Conservation (phyloP, 1,284 basidiomycete genomes). For the Cryptococcus depauperatus region DNA sequence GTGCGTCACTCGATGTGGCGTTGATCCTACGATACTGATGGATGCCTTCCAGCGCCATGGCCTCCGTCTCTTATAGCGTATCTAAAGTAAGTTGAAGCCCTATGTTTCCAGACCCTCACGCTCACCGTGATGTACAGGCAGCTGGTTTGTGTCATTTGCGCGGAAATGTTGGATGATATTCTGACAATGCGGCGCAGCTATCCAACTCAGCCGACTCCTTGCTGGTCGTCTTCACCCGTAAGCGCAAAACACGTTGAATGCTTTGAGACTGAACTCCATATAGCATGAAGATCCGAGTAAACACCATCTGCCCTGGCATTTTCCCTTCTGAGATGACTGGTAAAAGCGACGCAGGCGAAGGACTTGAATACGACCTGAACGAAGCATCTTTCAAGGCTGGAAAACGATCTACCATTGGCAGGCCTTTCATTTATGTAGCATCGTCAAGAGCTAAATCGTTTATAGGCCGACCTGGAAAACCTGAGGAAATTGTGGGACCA, state of each 20-base stretch:
- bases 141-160: slow-evolving; percentile 10
- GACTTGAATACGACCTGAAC: slow-evolving; percentile 20
- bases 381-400: slow-evolving; percentile 20
- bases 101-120: too few relatives aligned
- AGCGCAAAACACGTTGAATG: neutral
- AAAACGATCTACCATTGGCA: slow-evolving; percentile 31
- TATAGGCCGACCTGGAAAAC: slow-evolving; percentile 34
- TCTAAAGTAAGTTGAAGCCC: slow-evolving; percentile 36
- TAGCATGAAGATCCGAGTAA: slow-evolving; percentile 39
- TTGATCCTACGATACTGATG: neutral
- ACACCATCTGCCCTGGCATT: slow-evolving; percentile 32
- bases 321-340: slow-evolving; percentile 40
- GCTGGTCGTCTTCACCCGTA: slow-evolving; percentile 32
- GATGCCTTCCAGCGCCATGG: slow-evolving; percentile 17
- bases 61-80: slow-evolving; percentile 36
- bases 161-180: neutral
- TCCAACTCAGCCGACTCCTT: slow-evolving; percentile 27
- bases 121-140: too few relatives aligned
- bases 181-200: slow-evolving; percentile 11
- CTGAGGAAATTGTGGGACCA: slow-evolving; percentile 42
- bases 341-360: slow-evolving; percentile 7
- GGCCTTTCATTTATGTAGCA: too few relatives aligned
- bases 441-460: too few relatives aligned
- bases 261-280: neutral
- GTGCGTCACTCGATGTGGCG: slow-evolving; percentile 7